phyloP scores from a whole-genome alignment of 1,284 basidiomycete genomes.

The Neotropicomus parvogracilis region DNA sequence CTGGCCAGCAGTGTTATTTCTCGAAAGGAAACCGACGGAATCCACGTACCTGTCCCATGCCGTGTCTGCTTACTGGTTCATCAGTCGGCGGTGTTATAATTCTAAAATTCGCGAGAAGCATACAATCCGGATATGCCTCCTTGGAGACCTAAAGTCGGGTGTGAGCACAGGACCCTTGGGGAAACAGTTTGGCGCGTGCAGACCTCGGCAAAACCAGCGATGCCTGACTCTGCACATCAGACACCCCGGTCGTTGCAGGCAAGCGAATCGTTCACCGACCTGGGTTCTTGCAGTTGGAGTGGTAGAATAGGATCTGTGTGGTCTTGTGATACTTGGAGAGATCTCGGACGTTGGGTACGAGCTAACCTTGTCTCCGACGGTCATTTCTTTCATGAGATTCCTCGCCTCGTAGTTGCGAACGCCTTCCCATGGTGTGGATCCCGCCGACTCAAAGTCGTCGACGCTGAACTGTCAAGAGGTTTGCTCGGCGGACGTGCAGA shows the following conservation, averaged over 20 bases:
- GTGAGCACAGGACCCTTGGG: constrained; percentile 5
- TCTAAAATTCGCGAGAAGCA: constrained; percentile 30
- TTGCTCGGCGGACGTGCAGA: not conserved
- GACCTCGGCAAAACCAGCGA: constrained; percentile 82
- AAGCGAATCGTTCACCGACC: constrained; percentile 42
- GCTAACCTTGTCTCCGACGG: constrained; percentile 72
- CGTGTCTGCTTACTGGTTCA: constrained; percentile 54
- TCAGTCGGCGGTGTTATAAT: constrained; percentile 15
- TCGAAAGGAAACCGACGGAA: constrained; percentile 1
- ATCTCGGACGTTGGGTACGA: constrained; percentile 6
- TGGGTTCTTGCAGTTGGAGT: constrained; percentile 89
- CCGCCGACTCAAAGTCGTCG: constrained; percentile 79
- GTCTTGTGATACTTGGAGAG: not conserved
- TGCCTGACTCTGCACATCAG: constrained; percentile 47
- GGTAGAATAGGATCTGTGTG: constrained; percentile 73
- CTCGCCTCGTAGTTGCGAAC: constrained; percentile 89
- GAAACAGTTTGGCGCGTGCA: constrained; percentile 19
- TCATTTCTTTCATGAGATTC: constrained; percentile 92
- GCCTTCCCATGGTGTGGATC: constrained; percentile 86
- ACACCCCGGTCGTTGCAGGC: not conserved
- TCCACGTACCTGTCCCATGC: constrained; percentile 78
- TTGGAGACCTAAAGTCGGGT: constrained; percentile 56
- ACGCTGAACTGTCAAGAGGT: constrained; percentile 69
- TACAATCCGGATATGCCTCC: constrained; percentile 88
- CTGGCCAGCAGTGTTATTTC: constrained; percentile 33